Base-by-base conservation (phyloP, 257 asterid species). In the Nicotiana otophora region DNA sequence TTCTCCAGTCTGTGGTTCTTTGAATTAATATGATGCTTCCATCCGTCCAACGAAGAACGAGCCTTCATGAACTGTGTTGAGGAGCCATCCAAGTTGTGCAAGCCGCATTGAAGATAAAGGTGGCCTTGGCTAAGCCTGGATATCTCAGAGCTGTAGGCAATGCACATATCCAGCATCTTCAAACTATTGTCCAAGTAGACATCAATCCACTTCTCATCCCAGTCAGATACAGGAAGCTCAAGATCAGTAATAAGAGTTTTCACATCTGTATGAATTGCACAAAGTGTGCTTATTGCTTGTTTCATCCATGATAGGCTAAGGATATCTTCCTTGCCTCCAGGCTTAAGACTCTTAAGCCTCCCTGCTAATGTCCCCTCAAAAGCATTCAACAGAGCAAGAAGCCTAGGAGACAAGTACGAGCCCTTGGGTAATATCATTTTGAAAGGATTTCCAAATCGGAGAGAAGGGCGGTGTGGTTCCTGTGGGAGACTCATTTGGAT, bases 191-290 rank as follows among this genome's bases (percentile, higher is more conserved):
- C 92, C 86, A 95, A 84, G 84, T 93, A 95, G 1, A 91, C 93
- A 83, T 92, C 97, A 58, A 95, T 84, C 97, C 99, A 95, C 81
- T 92, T 93, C 80, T 90, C 97, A 66, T 95, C 97, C 99, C 99
- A 95, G 82, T 92, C 95, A 48, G 82, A 80, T 48, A 91, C 88
- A 8, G 97, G 98, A 84, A 93, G 91, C 79, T 92, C 97, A 81
- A 93, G 98, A 53, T 90, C 89, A 0, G 91, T 87, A 60, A 95
- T 92, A 53, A 93, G 88, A n/a, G 80, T 82, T 86, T 92, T 95
- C 20, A 91, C 90, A 82, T 93, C 97, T 0, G 89, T 81, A 82
- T 95, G 99, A 81, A 92, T 89, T 77, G 83, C 91, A 87, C 92
- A 92, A 14, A 95, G 95, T 5, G 92, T 78, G 53, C 88, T 92